Evolutionary conservation across 306 rosid species (phyloP), one percentile per base, ranked within the genome.

Genomic region (Cucurbita argyrosperma): DNA sequence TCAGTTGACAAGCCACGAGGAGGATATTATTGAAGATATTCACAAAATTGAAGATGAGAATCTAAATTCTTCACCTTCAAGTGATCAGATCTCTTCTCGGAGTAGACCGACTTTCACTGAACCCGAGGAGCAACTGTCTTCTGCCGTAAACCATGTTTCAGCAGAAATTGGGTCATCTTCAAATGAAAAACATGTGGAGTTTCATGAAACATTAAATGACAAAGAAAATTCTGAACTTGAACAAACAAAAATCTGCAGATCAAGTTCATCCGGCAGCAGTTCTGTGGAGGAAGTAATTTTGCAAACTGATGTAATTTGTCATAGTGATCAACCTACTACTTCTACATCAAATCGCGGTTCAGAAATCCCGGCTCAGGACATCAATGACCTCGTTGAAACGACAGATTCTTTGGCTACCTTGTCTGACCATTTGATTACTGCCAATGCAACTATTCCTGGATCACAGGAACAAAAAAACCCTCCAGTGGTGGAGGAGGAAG

Each of bases 11-110:
- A 26, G 11, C 73, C 26, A 50, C 47, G 84, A 76, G 56, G 76
- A 76, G 59, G 75, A 82, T 66, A 52, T 59, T 60, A 66, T 39
- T 72, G 74, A 45, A 76, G 79, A 78, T 67, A 55, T 55, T 7
- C 47, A 16, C 43, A 43, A 39, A 14, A 38, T 54, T 46, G 64
- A 47, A 74, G 56, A 74, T 43, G 82, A 80, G 40, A 78, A 74
- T 43, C 69, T 69, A 11, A 74, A 66, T 65, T 78, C 82, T 65
- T 43, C 69, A 38, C 79, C 76, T 78, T 84, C 87, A 80, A 70
- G 77, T 77, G 65, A 77, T 79, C 82, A 3, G 52, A 40, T 18
- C 35, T 64, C 86, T 78, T 78, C 74, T 71, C 83, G 74, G 30
- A 58, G 46, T 42, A 58, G 46, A 23, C 26, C 23, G 45, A 61